Percentiles rank a stretch among this genome's conserved stretches.
Conservation (phyloP, 2,329 filamentous ascomycete genomes). For the Penicillium griseofulvum region DNA sequence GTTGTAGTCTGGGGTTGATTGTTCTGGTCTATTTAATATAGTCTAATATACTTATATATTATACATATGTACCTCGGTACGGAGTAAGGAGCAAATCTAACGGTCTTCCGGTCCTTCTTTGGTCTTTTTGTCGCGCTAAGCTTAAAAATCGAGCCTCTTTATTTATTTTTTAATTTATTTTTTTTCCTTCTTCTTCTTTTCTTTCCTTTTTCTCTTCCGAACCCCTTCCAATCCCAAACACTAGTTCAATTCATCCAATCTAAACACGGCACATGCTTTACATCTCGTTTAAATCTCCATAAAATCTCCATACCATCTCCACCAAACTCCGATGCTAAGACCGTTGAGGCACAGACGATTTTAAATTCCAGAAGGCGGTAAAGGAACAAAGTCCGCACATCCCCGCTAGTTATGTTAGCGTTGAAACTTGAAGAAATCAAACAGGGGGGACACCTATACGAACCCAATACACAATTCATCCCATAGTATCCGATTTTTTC, state of each 20-base stretch:
- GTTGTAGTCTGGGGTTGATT: background rate
- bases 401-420: slow-evolving; percentile 10
- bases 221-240: background rate
- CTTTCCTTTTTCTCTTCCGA: background rate
- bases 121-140: background rate
- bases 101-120: background rate
- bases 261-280: background rate
- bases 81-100: background rate
- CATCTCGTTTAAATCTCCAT: background rate
- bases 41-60: too few relatives aligned
- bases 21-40: too few relatives aligned
- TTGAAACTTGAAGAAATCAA: background rate
- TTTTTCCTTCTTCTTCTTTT: background rate
- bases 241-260: background rate
- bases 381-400: slow-evolving; percentile 17
- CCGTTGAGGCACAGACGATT: slow-evolving; percentile 9
- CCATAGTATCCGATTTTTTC: slow-evolving; percentile 23
- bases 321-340: too few relatives aligned
- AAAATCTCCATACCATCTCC: background rate
- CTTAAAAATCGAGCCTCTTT: background rate
- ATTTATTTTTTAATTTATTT: background rate
- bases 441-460: slow-evolving; percentile 6
- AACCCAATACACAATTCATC: slow-evolving; percentile 23
- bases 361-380: slow-evolving; percentile 9
- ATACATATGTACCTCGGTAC: too few relatives aligned